Evolutionary conservation across 106 monocot species (phyloP), one percentile per base, ranked within the genome.

Genomic region (Apostasia ramifera): DNA sequence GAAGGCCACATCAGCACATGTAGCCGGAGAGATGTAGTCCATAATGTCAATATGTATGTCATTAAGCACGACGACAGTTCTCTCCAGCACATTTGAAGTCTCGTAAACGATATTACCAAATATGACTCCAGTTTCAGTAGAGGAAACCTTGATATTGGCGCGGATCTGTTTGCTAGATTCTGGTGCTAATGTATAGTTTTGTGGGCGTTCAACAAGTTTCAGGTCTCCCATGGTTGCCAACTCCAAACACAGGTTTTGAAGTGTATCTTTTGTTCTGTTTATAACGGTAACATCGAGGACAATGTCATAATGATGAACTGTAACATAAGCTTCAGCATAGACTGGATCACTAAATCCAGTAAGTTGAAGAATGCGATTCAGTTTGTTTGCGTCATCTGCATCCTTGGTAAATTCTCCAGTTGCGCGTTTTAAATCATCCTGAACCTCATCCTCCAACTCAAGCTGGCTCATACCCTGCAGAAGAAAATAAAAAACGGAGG

Each of bases 21-120:
- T 72, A 55, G 87, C 87, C 57, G 94, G 94, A 70, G 90, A 94
- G 10, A 94, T 94, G 70, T 94, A 94, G 61, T 94, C 90, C 90
- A 94, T 94, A 68, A 94, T 94, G 76, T 94, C 94, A 66, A 94
- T 94, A 73, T 90, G 90, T 63, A 94, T 94, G 67, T 94, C 94
- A 73, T 88, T 94, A 56, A 94, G 87, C 44, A 94, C 87, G 57
- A 94, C 77, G 14, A 94, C 94, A 45, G 69, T 87, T 50, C 94
- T 73, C 61, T 94, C 94, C 8, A 83, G 76, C 40, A 94, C 90
- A 81, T 94, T 90, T 63, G 90, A 90, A 47, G 94, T 87, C 76
- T 94, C 94, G 71, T 94, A 94, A 8, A 94, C 94, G 45, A 94
- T 94, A 59, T 94, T 94, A 11, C 94, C 94, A 72, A 94, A 94